phyloP scores from a whole-genome alignment of 352 stramenopile species.

The Phytophthora ohioensis region DNA sequence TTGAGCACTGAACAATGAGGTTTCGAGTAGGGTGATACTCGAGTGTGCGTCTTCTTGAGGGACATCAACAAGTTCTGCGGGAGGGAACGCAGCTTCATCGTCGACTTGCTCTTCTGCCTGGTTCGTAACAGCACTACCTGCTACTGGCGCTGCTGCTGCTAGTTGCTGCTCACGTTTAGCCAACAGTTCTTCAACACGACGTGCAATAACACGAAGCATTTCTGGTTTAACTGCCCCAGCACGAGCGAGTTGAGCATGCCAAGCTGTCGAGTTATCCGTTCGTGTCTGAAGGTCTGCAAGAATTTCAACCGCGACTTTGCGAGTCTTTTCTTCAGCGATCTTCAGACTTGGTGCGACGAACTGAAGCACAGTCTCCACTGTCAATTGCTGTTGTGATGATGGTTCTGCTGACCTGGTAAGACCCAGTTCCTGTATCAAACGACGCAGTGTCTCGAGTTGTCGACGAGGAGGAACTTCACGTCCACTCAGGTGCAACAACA shows the following conservation, averaged over 20 bases:
- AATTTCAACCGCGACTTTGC: constrained; percentile 73
- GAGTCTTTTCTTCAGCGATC: constrained; percentile 82
- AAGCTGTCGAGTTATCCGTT: constrained; percentile 28
- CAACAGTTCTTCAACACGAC: constrained; percentile 77
- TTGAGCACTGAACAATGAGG: constrained; percentile 47
- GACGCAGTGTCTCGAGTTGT: constrained; percentile 66
- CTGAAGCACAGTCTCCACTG: constrained; percentile 70
- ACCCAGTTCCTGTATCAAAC: constrained; percentile 63
- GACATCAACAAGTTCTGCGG: constrained; percentile 39
- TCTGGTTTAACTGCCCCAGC: constrained; percentile 66
- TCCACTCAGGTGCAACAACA: constrained; percentile 70
- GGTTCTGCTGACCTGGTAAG: constrained; percentile 35
- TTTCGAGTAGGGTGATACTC: constrained; percentile 54
- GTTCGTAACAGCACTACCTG: constrained; percentile 47
- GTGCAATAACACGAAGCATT: constrained; percentile 79
- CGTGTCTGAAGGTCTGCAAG: constrained; percentile 66
- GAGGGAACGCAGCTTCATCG: constrained; percentile 42
- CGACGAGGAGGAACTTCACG: constrained; percentile 62
- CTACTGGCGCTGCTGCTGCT: constrained; percentile 35
- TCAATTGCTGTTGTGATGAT: constrained; percentile 39
- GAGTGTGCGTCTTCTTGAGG: constrained; percentile 64
- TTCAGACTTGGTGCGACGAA: constrained; percentile 77
- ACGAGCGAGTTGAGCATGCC: constrained; percentile 38
- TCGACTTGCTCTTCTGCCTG: constrained; percentile 54
- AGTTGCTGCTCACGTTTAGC: constrained; percentile 52